Evolutionary conservation across 2,329 filamentous ascomycete species (phyloP).

Genomic region (Alternaria gaisen): DNA sequence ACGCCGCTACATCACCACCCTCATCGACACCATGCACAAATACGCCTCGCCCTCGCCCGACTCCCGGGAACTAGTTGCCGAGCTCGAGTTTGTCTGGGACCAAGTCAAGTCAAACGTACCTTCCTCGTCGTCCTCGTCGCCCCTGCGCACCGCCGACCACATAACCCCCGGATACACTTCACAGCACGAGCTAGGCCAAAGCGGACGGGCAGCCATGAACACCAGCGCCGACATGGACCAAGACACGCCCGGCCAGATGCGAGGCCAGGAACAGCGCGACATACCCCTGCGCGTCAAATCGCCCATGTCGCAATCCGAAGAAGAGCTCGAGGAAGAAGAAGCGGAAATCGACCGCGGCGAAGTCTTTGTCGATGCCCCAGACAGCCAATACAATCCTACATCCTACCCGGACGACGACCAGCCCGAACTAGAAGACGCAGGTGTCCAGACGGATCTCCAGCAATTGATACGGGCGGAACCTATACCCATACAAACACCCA

Average conservation of each 20-base stretch:
- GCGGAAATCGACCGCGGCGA: constrained; percentile 45
- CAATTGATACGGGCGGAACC: constrained; percentile 25
- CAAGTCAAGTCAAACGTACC: constrained; percentile 88
- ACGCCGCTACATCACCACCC: constrained; percentile 87
- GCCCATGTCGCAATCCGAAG: constrained; percentile 78
- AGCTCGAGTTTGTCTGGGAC: constrained; percentile 99
- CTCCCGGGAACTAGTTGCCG: constrained; percentile 84
- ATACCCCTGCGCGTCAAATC: constrained; percentile 68
- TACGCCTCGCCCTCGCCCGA: constrained; percentile 88
- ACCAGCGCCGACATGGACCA: constrained; percentile 21
- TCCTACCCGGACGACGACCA: constrained; percentile 18
- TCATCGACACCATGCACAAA: constrained; percentile 96
- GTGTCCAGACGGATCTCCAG: constrained; percentile 17
- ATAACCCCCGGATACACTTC: constrained; percentile 37
- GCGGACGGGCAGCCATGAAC: constrained; percentile 47
- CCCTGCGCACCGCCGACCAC: constrained; percentile 49
- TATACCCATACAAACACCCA: constrained; percentile 24
- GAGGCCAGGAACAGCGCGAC: not conserved
- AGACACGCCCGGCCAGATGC: not conserved
- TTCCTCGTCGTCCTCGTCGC: constrained; percentile 64
- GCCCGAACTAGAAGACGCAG: constrained; percentile 40
- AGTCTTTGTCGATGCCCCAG: constrained; percentile 60
- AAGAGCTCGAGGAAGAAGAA: constrained; percentile 60
- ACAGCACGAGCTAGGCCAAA: constrained; percentile 50
- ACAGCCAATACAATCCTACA: constrained; percentile 53